Conservation (phyloP, 257 asterid genomes). For the Rehmannia glutinosa region DNA sequence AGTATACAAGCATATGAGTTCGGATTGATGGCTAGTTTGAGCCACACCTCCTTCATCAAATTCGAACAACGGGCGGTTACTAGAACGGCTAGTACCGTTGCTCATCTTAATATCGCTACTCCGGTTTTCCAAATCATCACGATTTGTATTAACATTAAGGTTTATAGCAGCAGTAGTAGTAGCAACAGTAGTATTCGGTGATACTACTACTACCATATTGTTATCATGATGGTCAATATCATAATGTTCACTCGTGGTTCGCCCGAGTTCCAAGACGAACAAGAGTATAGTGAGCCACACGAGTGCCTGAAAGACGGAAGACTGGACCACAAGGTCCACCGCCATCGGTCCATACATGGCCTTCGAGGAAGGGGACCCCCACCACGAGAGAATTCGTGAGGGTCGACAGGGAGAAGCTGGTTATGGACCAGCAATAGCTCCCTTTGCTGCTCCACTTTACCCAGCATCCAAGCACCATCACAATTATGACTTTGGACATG, state of each 20-base stretch:
- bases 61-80: too few species aligned
- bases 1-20: slow-evolving; percentile 47
- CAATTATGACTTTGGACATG: slow-evolving; percentile 43
- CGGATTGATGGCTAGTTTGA: slow-evolving; percentile 53
- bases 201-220: too few species aligned
- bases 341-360: slow-evolving; percentile 59
- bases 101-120: not conserved
- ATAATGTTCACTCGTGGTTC: too few species aligned
- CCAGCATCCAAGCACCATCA: slow-evolving; percentile 32
- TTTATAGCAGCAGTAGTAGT: not conserved
- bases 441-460: slow-evolving; percentile 44
- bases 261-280: slow-evolving; percentile 43
- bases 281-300: slow-evolving; percentile 47
- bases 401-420: slow-evolving; percentile 48
- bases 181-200: too few species aligned
- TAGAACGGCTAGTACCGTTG: too few species aligned
- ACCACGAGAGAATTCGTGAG: slow-evolving; percentile 54
- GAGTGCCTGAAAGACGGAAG: slow-evolving; percentile 43
- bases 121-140: not conserved
- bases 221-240: too few species aligned
- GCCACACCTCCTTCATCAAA: slow-evolving; percentile 32
- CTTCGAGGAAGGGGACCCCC: slow-evolving; percentile 53
- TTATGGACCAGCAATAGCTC: slow-evolving; percentile 50
- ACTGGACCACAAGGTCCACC: slow-evolving; percentile 50
- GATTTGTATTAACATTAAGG: too few species aligned